Base-by-base conservation (phyloP, 1,284 basidiomycete genomes). In the Microbotryum scabiosae region DNA sequence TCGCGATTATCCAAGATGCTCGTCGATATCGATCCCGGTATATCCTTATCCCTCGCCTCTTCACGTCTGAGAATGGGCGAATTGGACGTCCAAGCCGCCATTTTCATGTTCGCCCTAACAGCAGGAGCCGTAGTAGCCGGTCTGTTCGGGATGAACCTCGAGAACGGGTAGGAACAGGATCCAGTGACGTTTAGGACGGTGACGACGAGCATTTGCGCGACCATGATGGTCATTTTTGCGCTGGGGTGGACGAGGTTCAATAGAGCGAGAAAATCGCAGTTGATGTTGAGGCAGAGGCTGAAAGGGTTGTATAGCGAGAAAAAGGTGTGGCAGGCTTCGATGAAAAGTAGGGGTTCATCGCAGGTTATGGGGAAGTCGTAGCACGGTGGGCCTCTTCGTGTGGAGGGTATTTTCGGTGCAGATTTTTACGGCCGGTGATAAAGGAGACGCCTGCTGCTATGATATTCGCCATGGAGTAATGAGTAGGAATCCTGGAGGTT, bases 61-160 rank as follows among this genome's bases (percentile, higher is more conserved):
- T 65, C 62, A 5, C 41, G 65, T 2, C 60, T 67, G 0, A 25
- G 63, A 7, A 25, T 67, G 21, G 63, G 64, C 36, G 62, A 65
- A 26, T 51, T 67, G n/a, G 65, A 67, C 46, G 36, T 67, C 7
- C 50, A 66, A 60, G 64, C 65, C 7, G 62, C 65, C 1, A 62
- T 67, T 18, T 56, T 60, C 5, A 64, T 63, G 0, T 45, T 62
- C 7, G 58, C 60, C 0, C 54, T 67, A 26, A 63, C 59, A 2
- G 59, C 63, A 0, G 63, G 65, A 12, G 61, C 65, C 2, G 53
- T 61, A 0, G 26, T 65, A 7, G 56, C 60, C 0, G 60, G 60
- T 4, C 51, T 62, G 26, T 67, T 65, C n/a, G 65, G 62, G 23
- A 49, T 49, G 47, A 49, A 49, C 16, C 26, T 49, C 10, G 21